Conservation (phyloP, 495 filamentous ascomycete species). For the Oidiodendron maius region DNA sequence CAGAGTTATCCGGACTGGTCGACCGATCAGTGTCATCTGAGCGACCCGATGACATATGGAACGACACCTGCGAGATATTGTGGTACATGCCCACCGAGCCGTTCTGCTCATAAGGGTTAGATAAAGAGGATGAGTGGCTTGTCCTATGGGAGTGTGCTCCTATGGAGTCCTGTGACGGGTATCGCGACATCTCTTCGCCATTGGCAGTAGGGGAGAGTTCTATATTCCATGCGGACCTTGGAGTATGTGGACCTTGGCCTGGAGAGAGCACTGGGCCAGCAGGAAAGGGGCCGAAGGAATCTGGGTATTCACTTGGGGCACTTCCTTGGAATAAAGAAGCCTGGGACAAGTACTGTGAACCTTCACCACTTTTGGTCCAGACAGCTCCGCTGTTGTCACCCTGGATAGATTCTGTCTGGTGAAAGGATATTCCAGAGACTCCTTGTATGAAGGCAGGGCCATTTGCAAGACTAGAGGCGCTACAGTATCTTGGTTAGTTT, state of each 20-base stretch:
- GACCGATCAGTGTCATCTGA: constrained; percentile 23
- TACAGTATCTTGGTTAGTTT: constrained; percentile 23
- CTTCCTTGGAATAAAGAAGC: constrained; percentile 14
- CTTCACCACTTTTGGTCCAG: constrained; percentile 22
- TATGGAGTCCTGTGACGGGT: constrained; percentile 17
- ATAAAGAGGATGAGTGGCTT: constrained; percentile 1
- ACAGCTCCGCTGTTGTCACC: constrained; percentile 17
- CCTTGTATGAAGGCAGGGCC: constrained; percentile 11
- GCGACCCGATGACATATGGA: constrained; percentile 18
- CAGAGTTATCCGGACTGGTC: constrained; percentile 15
- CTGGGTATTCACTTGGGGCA: constrained; percentile 15
- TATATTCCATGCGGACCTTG: constrained; percentile 10
- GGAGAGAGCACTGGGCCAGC: no score
- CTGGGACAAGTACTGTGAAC: constrained; percentile 23
- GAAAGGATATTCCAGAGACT: constrained; percentile 19
- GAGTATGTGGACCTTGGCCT: not conserved
- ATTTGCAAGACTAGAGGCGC: constrained; percentile 15
- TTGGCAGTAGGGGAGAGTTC: not conserved
- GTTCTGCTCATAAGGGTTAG: constrained; percentile 19
- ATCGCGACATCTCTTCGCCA: constrained; percentile 15
- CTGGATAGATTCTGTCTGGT: constrained; percentile 22
- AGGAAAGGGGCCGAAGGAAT: constrained; percentile 6
- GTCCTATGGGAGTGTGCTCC: constrained; percentile 19
- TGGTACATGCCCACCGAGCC: constrained; percentile 16
- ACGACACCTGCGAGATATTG: constrained; percentile 18